phyloP scores from a whole-genome alignment of 169 alveolate genomes.

The Cryptosporidium ubiquitum region DNA sequence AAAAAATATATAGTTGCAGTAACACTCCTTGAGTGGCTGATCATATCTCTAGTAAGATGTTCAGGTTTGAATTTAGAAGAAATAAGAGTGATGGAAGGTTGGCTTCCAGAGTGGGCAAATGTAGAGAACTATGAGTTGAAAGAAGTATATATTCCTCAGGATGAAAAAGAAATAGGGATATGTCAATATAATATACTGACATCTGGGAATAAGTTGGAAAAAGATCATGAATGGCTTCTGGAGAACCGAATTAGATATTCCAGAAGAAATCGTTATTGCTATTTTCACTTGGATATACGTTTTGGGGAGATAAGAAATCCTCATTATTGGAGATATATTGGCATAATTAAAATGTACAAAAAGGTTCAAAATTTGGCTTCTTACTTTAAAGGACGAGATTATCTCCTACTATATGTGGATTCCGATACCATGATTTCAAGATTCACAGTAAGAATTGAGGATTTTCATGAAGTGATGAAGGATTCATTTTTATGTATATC shows the following conservation, averaged over 20 bases:
- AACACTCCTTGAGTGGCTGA: neutral
- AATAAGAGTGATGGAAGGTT: neutral
- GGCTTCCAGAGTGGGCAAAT: slow-evolving; percentile 70
- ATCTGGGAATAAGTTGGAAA: slow-evolving; percentile 35
- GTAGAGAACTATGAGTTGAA: neutral
- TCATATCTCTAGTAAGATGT: neutral
- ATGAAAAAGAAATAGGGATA: neutral
- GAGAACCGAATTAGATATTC: slow-evolving; percentile 35
- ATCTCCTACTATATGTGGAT: slow-evolving; percentile 43
- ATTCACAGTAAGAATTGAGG: slow-evolving; percentile 14
- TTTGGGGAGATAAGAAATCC: neutral
- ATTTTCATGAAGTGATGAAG: neutral
- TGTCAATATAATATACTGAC: slow-evolving; percentile 40
- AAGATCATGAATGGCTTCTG: slow-evolving; percentile 36
- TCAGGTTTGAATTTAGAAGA: slow-evolving; percentile 1
- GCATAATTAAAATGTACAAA: slow-evolving; percentile 20
- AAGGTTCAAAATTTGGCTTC: neutral
- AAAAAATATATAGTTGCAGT: neutral
- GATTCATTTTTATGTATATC: slow-evolving; percentile 19
- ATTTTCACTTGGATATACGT: slow-evolving; percentile 32
- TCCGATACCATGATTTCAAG: slow-evolving; percentile 55
- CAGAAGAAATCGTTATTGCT: slow-evolving; percentile 27
- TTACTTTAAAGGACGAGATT: neutral
- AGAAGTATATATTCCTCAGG: slow-evolving; percentile 15
- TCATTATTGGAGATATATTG: slow-evolving; percentile 67